Base-by-base conservation (phyloP, 2,329 filamentous ascomycete genomes). In the Alternaria incomplexa region DNA sequence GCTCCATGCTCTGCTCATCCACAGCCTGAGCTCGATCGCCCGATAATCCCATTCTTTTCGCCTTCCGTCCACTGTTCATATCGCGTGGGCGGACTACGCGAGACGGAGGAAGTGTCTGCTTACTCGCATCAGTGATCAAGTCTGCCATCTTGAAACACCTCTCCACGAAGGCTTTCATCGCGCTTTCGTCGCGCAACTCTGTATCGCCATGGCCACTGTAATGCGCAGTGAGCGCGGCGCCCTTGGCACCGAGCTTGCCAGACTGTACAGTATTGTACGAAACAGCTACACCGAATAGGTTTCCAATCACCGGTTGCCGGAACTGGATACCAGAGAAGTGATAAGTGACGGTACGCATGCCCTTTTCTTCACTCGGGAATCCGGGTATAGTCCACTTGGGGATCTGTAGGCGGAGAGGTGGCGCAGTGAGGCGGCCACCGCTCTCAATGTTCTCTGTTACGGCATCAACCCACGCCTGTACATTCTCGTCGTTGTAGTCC, bases 261-360 rank as follows among this genome's bases (percentile, higher is more conserved):
- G 68, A 71, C 45, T 77, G 74, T n/a, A 64, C 48, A 3, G 71
- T 72, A 44, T 51, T 72, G 61, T 70, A 73, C 6, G 63, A 60
- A 10, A 72, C 54, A 5, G 22, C 15, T 23, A 58, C 61, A 8
- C 61, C 63, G 6, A 67, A 45, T 11, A 74, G 57, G 5, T 53
- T 48, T 1, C 71, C 71, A 5, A 28, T 55, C 22, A 75, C 63
- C 20, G 61, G 65, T 52, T 80, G 75, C 4, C 69, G 64, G 48
- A 78, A 73, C 40, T 71, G 69, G 4, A 79, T 67, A 17, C 73
- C 73, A 1, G 71, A 69, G 58, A 78, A 78, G 45, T 76, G 57
- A 32, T 75, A 80, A 10, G 63, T 71, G 23, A 76, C 61, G 6
- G 55, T 54, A 9, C 47, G 46, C 43, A 61, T 48, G 12, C 63